phyloP scores from a whole-genome alignment of 768 basidiomycete species.

The Podaxis rugospora region DNA sequence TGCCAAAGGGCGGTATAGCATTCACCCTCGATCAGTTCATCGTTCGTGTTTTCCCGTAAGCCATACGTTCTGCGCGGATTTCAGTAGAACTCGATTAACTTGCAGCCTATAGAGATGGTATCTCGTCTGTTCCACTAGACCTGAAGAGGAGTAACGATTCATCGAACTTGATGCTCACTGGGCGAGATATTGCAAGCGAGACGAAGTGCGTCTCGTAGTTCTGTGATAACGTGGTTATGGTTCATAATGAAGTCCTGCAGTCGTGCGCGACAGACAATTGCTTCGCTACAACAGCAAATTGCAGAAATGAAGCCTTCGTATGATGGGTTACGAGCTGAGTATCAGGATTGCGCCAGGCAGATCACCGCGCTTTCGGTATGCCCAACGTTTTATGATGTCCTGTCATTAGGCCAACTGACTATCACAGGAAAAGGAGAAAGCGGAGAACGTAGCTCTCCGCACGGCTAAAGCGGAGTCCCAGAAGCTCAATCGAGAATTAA shows the following conservation, averaged over 20 bases:
- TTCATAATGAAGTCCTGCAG: not conserved
- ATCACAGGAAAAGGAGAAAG: slow-evolving; percentile 23
- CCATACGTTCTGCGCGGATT: slow-evolving; percentile 12
- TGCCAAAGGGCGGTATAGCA: slow-evolving; percentile 49
- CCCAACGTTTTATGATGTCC: not conserved
- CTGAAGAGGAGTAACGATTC: slow-evolving; percentile 26
- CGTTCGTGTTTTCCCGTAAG: slow-evolving; percentile 64
- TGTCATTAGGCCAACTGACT: not conserved
- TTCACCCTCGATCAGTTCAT: slow-evolving; percentile 61
- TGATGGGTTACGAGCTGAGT: slow-evolving; percentile 21
- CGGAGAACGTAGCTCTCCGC: slow-evolving; percentile 21
- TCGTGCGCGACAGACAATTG: slow-evolving; percentile 34
- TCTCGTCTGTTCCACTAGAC: slow-evolving; percentile 40
- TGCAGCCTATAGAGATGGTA: slow-evolving; percentile 53
- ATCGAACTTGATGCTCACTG: slow-evolving; percentile 47
- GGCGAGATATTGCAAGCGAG: slow-evolving; percentile 44
- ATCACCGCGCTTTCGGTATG: not conserved
- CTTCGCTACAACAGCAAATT: slow-evolving; percentile 23
- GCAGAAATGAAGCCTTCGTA: slow-evolving; percentile 22
- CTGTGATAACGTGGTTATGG: not conserved
- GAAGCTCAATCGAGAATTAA: slow-evolving; percentile 52
- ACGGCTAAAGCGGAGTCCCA: slow-evolving; percentile 30
- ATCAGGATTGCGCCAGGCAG: slow-evolving; percentile 13
- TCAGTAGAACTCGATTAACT: not conserved
- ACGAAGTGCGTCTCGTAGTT: slow-evolving; percentile 33